A percentile compares a stretch with the other conserved stretches of the same genome.
These are phyloP conservation scores for Colletotrichum euphorbiae DNA, from an alignment of 2,329 filamentous ascomycete species.

Conservation along the genomic window DNA sequence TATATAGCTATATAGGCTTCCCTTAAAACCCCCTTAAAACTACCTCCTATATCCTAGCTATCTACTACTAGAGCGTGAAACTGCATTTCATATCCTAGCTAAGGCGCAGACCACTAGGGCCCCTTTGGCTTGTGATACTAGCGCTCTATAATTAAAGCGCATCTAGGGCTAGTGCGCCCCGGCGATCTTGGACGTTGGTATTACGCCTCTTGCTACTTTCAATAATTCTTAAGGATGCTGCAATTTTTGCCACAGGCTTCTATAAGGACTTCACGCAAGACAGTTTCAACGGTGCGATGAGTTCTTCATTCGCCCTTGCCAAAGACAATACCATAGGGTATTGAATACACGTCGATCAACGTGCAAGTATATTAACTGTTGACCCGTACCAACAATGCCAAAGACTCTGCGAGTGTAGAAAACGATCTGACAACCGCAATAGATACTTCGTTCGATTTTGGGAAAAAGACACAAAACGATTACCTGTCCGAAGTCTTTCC, in stretches of 20 bases:
- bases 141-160: too few relatives aligned
- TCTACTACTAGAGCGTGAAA: too few relatives aligned
- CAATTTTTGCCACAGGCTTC: neutral
- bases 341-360: neutral
- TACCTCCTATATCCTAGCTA: too few relatives aligned
- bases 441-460: slow-evolving; percentile 15
- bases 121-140: too few relatives aligned
- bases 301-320: neutral
- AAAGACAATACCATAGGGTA: slow-evolving; percentile 16
- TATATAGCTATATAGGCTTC: too few relatives aligned
- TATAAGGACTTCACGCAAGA: slow-evolving; percentile 7
- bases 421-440: slow-evolving; percentile 7
- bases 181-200: too few relatives aligned
- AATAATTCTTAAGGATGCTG: slow-evolving; percentile 7
- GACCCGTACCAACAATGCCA: neutral
- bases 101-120: too few relatives aligned
- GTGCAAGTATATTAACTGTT: too few relatives aligned
- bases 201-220: neutral
- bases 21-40: too few relatives aligned
- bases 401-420: slow-evolving; percentile 1
- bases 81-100: too few relatives aligned
- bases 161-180: too few relatives aligned
- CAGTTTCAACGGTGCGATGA: neutral
- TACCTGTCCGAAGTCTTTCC: slow-evolving; percentile 15
- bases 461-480: slow-evolving; percentile 25